phyloP scores from a whole-genome alignment of 208 protist genomes.

The Leishmania gerbilli region DNA sequence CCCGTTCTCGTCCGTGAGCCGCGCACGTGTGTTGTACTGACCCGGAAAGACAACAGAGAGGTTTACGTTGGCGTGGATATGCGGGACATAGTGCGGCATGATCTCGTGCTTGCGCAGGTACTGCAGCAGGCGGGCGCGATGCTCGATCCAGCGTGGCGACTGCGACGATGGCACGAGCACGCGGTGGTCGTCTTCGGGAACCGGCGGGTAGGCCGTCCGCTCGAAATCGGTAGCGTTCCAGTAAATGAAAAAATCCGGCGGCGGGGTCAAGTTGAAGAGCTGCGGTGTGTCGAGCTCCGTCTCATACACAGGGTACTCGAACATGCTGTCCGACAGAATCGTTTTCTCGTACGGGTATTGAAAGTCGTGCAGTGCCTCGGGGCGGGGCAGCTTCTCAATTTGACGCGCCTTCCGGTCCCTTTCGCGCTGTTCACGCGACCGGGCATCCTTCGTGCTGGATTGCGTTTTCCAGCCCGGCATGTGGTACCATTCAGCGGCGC shows the following conservation, averaged over 20 bases:
- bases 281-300: constrained; percentile 88
- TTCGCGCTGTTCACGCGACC: constrained; percentile 87
- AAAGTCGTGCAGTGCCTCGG: constrained; percentile 87
- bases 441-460: constrained; percentile 82
- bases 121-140: constrained; percentile 45
- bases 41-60: constrained; percentile 87
- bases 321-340: constrained; percentile 89
- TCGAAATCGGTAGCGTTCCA: constrained; percentile 87
- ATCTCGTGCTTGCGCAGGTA: constrained; percentile 91
- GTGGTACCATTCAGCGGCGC: constrained; percentile 44
- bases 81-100: constrained; percentile 66
- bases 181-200: constrained; percentile 76
- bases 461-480: constrained; percentile 89
- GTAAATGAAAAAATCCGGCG: constrained; percentile 89
- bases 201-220: constrained; percentile 71
- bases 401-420: constrained; percentile 83
- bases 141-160: constrained; percentile 52
- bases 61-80: constrained; percentile 77
- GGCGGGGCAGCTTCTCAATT: constrained; percentile 89
- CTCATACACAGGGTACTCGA: constrained; percentile 90
- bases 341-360: constrained; percentile 93
- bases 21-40: constrained; percentile 48
- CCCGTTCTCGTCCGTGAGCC: constrained; percentile 60
- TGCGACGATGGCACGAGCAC: constrained; percentile 53
- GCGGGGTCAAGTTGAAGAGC: constrained; percentile 86